phyloP scores from a whole-genome alignment of 305 asterid genomes.

The Fraxinus greggii region DNA sequence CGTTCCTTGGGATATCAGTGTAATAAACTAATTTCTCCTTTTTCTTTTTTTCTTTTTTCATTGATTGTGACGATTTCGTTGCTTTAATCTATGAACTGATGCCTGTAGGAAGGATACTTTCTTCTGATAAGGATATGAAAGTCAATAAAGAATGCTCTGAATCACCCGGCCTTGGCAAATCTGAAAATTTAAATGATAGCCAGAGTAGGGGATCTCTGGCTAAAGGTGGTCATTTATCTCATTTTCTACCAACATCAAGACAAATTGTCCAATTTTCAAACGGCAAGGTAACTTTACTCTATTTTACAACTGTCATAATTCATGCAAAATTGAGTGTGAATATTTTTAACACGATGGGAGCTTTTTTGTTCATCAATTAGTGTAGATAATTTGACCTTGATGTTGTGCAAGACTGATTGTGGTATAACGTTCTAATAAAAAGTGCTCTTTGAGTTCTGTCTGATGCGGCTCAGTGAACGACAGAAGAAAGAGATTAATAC shows the following conservation, averaged over 20 bases:
- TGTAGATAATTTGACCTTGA: neutral
- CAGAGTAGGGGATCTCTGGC: conserved; percentile 28
- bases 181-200: conserved; percentile 31
- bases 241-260: conserved; percentile 89
- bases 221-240: conserved; percentile 55
- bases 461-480: neutral
- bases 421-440: neutral
- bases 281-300: conserved; percentile 57
- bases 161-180: conserved; percentile 33
- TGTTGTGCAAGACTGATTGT: neutral
- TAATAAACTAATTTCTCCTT: neutral
- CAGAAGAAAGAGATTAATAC: neutral
- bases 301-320: neutral
- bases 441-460: neutral
- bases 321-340: neutral
- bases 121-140: conserved; percentile 48
- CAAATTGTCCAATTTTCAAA: conserved; percentile 92
- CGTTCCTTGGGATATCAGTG: neutral
- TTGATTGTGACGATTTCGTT: neutral
- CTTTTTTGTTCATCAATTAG: neutral
- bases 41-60: neutral
- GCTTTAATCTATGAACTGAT: conserved; percentile 12
- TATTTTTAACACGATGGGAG: neutral
- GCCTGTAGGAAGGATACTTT: conserved; percentile 75
- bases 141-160: conserved; percentile 32